Conservation (phyloP, 768 basidiomycete species). For the Pisolithus albus region DNA sequence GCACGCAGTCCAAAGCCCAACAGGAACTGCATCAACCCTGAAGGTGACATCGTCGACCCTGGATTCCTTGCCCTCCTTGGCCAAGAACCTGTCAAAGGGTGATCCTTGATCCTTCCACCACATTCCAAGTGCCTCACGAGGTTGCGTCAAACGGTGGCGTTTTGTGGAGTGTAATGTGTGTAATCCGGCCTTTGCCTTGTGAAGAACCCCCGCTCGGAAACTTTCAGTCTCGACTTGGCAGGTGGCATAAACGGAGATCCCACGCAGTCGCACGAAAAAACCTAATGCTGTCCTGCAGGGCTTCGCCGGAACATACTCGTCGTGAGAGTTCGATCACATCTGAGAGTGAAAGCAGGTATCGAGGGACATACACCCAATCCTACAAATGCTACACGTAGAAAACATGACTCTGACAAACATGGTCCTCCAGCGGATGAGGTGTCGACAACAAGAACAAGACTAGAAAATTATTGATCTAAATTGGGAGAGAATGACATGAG, state of each 20-base stretch:
- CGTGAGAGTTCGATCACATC: neutral
- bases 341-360: neutral
- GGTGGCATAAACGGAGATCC: neutral
- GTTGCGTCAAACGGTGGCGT: neutral
- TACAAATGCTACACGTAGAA: neutral
- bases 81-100: too few relatives aligned
- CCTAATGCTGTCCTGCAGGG: neutral
- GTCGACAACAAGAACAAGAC: slow-evolving; percentile 8
- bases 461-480: slow-evolving; percentile 18
- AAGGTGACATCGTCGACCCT: neutral
- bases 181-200: neutral
- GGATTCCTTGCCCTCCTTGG: too few relatives aligned
- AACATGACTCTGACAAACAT: neutral
- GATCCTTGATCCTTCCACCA: neutral
- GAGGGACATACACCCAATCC: neutral
- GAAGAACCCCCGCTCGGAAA: neutral
- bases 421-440: slow-evolving; percentile 3
- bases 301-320: neutral
- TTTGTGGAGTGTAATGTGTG: neutral
- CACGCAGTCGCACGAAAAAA: neutral
- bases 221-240: neutral
- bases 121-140: neutral
- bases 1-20: too few relatives aligned
- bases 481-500: slow-evolving; percentile 50
- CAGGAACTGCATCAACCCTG: too few relatives aligned